Base-by-base conservation (phyloP, 805 yeast genomes). In the Yamadazyma laniorum region DNA sequence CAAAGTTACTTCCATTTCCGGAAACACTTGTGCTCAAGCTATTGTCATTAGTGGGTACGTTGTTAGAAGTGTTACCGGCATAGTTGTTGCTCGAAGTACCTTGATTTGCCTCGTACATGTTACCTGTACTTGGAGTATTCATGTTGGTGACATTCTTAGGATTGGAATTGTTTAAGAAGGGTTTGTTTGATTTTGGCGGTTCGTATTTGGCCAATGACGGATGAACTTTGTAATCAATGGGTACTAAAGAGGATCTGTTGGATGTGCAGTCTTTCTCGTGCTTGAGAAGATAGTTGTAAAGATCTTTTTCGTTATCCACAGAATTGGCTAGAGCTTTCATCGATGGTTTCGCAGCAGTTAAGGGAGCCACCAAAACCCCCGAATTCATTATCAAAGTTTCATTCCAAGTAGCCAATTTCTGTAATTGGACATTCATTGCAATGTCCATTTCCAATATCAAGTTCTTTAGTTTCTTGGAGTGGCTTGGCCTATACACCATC, bases 371-470 rank as follows among this genome's bases (percentile, higher is more conserved):
- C 43, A 85, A 79, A 28, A 89, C 84, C 18, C 97, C 98, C 14
- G 85, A 74, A 53, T 90, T 89, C 65, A 93, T 75, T 13, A 86
- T 74, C 40, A 85, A 72, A 15, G 87, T 85, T 62, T 91, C 98
- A 36, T 81, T 77, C 73, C 87, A 84, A 21, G 91, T 85, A 3
- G 97, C 82, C 59, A 83, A 91, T 55, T 89, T 88, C 51, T 86
- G 91, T 39, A 93, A 67, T 61, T 91, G 96, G 35, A 90, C 78
- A 44, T 87, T 79, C 72, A 91, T 67, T 7, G 97, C 98, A 34
- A 87, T 79, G 60, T 93, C 98, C 55, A 87, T 74, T 60, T 91
- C 97, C 45, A 90, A 67, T 40, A 89, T 80, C 45, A 88, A 67
- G 55, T 85, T 82, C 55, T 82, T 85, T 44, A 93, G 70, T 46